These are phyloP conservation scores for Torulaspora pretoriensis DNA, from an alignment of 1,139 yeast species.

Conservation along the genomic window DNA sequence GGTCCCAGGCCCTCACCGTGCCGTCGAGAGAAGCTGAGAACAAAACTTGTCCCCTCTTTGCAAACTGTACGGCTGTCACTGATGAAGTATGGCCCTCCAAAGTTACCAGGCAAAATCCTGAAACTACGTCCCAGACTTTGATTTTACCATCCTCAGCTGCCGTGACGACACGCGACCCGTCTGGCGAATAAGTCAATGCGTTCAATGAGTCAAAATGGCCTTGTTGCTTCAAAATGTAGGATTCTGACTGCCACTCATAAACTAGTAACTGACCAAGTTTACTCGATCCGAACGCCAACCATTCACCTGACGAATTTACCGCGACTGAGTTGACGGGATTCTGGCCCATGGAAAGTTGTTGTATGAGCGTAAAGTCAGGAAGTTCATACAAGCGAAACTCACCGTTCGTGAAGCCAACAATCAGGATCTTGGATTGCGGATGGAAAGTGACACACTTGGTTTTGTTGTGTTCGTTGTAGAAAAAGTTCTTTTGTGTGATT, in stretches of 20 bases:
- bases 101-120: constrained; percentile 91
- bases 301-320: constrained; percentile 82
- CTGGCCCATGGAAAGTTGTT: constrained; percentile 89
- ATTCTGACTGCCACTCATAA: constrained; percentile 98
- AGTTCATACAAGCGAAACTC: constrained; percentile 90
- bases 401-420: constrained; percentile 90
- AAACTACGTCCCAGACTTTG: constrained; percentile 89
- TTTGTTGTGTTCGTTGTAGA: constrained; percentile 60
- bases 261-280: constrained; percentile 89
- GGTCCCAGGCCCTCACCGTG: constrained; percentile 95
- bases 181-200: constrained; percentile 84
- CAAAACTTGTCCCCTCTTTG: constrained; percentile 79
- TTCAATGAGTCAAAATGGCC: constrained; percentile 94
- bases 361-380: constrained; percentile 71
- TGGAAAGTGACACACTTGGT: constrained; percentile 85
- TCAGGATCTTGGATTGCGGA: constrained; percentile 60
- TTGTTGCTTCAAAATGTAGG: constrained; percentile 90
- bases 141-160: constrained; percentile 97
- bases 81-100: constrained; percentile 88
- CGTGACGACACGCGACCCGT: constrained; percentile 86
- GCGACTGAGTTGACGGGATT: constrained; percentile 79
- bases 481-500: constrained; percentile 72
- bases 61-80: constrained; percentile 83
- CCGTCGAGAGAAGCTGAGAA: constrained; percentile 94
- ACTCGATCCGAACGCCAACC: constrained; percentile 94